Base-by-base conservation (phyloP, 305 asterid species). In the Solanum aculeatissimum region DNA sequence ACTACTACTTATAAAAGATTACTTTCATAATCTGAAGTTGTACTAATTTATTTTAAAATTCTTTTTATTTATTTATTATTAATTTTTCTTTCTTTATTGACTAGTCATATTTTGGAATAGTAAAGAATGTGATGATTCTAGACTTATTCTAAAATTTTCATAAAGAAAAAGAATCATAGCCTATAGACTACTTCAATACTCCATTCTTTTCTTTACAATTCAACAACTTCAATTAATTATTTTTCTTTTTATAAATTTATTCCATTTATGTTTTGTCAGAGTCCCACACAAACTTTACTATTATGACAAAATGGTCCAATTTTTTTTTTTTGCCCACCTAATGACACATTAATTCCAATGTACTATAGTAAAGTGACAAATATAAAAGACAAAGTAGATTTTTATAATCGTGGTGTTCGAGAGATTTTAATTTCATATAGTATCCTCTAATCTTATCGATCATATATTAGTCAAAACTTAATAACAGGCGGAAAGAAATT, bases 151-250 rank as follows among this genome's bases (percentile, higher is more conserved):
- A 18, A 16, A 51, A 32, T 53, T 51, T 78, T 78, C 66, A 53
- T 29, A 53, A 78, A 32, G 60, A 54, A 53, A 53, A 78, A 18
- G 82, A 78, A 78, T 78, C 78, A 53, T 53, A 78, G 49, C 49
- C 10, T 29, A 7, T 51, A 53, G n/a, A 29, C 82, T 78, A 51
- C 49, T 42, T 71, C 79, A 71, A 42, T n/a, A 78, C 66, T 53
- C 16, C 18, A 78, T 53, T 78, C 82, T 78, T 78, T 78, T 51
- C 82, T 78, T 78, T 51, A 68, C 29, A 51, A 51, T 53, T 38
- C 78, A 40, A 69, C 53, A 18, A 69, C 78, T 78, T 78, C 18
- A 51, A 35, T 15, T 74, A 49, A 77, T 18, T 51, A 51, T 16
- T 74, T 6, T 78, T 19, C 6, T 27, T 16, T 51, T 27, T 23